Percentiles rank a stretch among this genome's conserved stretches.
Conservation (phyloP, 495 filamentous ascomycete genomes). For the Physcia stellaris region DNA sequence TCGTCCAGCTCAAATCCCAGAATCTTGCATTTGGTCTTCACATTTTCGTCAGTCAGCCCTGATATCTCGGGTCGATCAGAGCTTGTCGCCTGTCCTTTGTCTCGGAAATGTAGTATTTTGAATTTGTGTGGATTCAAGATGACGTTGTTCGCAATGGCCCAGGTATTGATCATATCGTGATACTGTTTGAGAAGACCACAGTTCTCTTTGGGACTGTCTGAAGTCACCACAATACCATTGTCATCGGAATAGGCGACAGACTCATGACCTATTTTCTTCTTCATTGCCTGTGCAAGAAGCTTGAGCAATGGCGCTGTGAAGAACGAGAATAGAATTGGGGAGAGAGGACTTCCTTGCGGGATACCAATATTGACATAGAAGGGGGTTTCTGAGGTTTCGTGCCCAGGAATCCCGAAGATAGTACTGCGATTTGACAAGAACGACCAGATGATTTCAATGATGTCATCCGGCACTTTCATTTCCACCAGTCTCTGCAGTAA, state of each 20-base stretch:
- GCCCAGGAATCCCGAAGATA: background rate
- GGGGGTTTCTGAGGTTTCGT: too few relatives aligned
- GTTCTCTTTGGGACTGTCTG: constrained; percentile 11
- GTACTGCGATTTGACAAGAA: constrained; percentile 8
- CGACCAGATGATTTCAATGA: constrained; percentile 1
- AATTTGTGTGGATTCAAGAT: too few relatives aligned
- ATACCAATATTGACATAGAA: constrained; percentile 10
- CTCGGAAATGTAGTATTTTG: too few relatives aligned
- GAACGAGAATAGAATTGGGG: constrained; percentile 22
- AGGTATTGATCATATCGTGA: constrained; percentile 8
- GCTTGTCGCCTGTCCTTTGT: too few relatives aligned
- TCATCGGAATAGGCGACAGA: constrained; percentile 23
- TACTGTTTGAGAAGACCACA: constrained; percentile 14
- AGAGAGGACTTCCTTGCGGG: constrained; percentile 21
- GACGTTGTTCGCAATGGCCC: too few relatives aligned
- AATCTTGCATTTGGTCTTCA: too few relatives aligned
- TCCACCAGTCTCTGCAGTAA: constrained; percentile 17
- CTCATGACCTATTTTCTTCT: too few relatives aligned
- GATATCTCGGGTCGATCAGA: too few relatives aligned
- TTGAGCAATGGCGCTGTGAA: constrained; percentile 21
- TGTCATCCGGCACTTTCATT: background rate
- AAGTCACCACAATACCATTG: constrained; percentile 12
- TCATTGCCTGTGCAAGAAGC: constrained; percentile 3
- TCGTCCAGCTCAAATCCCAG: too few relatives aligned
- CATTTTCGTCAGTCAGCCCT: too few relatives aligned